These are phyloP conservation scores for Citrus maxima DNA, from an alignment of 345 rosid genomes.

Conservation along the genomic window DNA sequence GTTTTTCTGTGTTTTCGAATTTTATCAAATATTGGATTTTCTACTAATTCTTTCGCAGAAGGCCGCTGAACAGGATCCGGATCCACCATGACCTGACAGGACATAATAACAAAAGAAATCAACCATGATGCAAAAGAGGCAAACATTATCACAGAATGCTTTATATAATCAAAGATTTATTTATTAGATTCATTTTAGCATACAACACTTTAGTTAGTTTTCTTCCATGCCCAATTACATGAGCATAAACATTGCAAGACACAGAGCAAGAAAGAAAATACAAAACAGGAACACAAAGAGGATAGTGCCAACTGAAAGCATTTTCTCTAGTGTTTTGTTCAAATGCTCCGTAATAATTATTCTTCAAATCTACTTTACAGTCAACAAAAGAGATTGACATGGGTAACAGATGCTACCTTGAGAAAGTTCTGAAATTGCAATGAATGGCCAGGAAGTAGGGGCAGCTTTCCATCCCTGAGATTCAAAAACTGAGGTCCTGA, in stretches of 20 bases:
- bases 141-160: not conserved
- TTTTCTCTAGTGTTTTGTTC: not conserved
- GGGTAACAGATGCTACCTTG: slow-evolving; percentile 46
- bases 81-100: slow-evolving; percentile 71
- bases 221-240: not conserved
- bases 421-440: slow-evolving; percentile 83
- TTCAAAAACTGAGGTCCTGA: slow-evolving; percentile 60
- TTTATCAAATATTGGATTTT: slow-evolving; percentile 65
- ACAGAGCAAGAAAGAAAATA: not conserved
- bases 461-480: slow-evolving; percentile 81
- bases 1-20: slow-evolving; percentile 27
- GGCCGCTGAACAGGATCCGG: slow-evolving; percentile 75
- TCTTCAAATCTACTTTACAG: not conserved
- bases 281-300: not conserved
- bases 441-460: slow-evolving; percentile 87
- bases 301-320: not conserved
- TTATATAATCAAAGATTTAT: not conserved
- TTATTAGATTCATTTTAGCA: not conserved
- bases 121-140: not conserved
- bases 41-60: slow-evolving; percentile 57
- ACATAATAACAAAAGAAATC: slow-evolving; percentile 16
- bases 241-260: not conserved
- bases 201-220: not conserved
- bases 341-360: not conserved
- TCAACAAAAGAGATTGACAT: not conserved